Evolutionary conservation across 1,139 yeast genomes (phyloP).

Genomic region (Yamadazyma triangularis): DNA sequence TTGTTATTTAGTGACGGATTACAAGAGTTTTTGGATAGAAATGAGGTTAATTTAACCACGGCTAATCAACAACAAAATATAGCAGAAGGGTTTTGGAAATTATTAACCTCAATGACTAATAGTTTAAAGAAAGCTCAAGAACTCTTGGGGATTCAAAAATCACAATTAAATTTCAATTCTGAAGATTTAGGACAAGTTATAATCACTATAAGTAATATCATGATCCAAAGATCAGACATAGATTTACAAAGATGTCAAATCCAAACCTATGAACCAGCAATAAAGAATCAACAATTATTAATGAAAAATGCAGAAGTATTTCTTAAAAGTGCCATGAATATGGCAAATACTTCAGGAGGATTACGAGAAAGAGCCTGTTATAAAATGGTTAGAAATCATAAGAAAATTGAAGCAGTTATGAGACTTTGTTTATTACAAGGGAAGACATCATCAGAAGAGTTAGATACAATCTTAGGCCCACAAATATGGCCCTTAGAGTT

Average conservation of each 20-base stretch:
- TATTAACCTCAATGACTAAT: slow-evolving; percentile 33
- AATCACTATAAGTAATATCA: slow-evolving; percentile 37
- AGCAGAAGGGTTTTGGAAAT: slow-evolving; percentile 31
- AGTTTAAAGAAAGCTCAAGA: slow-evolving; percentile 38
- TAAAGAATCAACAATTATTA: slow-evolving; percentile 24
- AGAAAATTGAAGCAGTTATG: slow-evolving; percentile 41
- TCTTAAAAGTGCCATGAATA: slow-evolving; percentile 43
- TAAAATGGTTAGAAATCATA: slow-evolving; percentile 37
- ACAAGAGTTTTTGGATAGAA: slow-evolving; percentile 39
- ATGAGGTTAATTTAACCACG: slow-evolving; percentile 17
- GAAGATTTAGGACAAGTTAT: slow-evolving; percentile 33
- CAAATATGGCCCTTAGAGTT: slow-evolving; percentile 29
- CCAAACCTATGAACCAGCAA: slow-evolving; percentile 22
- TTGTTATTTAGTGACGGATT: slow-evolving; percentile 41
- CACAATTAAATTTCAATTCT: slow-evolving; percentile 9
- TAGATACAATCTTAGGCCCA: slow-evolving; percentile 34
- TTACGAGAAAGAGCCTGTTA: slow-evolving; percentile 45
- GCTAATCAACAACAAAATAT: slow-evolving; percentile 9
- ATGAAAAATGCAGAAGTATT: slow-evolving; percentile 36
- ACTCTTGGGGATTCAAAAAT: slow-evolving; percentile 15
- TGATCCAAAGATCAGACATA: slow-evolving; percentile 49
- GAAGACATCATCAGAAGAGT: slow-evolving; percentile 28
- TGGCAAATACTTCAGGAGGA: slow-evolving; percentile 47
- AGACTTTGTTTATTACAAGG: slow-evolving; percentile 44
- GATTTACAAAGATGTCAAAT: slow-evolving; percentile 47